A percentile compares a stretch with the other conserved stretches of the same genome.
phyloP scores from a whole-genome alignment of 257 asterid species.

The Solanum arcanum region DNA sequence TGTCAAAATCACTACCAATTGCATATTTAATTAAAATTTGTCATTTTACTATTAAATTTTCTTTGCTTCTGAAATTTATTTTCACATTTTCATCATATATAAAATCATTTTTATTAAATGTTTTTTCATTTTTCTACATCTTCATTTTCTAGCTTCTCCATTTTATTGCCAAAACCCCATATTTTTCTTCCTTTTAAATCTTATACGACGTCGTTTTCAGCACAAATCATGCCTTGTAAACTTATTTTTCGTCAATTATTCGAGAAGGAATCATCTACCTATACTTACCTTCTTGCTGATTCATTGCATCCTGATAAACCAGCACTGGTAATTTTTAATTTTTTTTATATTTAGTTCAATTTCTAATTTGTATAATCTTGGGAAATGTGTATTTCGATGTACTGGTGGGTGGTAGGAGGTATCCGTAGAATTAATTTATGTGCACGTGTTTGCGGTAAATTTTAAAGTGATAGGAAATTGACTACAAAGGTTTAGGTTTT shows the following conservation, averaged over 20 bases:
- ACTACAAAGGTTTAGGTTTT: too few species aligned
- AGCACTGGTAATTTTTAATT: slow-evolving; percentile 43
- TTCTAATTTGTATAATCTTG: background rate
- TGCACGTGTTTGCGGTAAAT: background rate
- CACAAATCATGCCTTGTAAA: slow-evolving; percentile 3
- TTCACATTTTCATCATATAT: background rate
- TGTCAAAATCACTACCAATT: background rate
- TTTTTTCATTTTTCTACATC: background rate
- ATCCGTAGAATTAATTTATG: too few species aligned
- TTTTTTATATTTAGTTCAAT: background rate
- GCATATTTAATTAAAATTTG: background rate
- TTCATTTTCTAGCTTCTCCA: background rate
- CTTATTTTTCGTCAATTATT: slow-evolving; percentile 88
- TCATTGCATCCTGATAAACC: slow-evolving; percentile 86
- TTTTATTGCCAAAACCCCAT: background rate
- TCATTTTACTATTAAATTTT: background rate
- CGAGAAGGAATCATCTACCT: slow-evolving; percentile 91
- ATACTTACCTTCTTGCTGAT: slow-evolving; percentile 93
- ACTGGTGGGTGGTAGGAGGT: background rate
- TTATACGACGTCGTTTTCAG: slow-evolving; percentile 46
- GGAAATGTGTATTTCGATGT: background rate
- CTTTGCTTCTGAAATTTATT: background rate
- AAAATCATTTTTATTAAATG: too few species aligned
- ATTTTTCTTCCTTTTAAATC: background rate
- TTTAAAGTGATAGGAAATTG: too few species aligned